Evolutionary conservation across 768 basidiomycete species (phyloP).

Genomic region (Butyriboletus loyo): DNA sequence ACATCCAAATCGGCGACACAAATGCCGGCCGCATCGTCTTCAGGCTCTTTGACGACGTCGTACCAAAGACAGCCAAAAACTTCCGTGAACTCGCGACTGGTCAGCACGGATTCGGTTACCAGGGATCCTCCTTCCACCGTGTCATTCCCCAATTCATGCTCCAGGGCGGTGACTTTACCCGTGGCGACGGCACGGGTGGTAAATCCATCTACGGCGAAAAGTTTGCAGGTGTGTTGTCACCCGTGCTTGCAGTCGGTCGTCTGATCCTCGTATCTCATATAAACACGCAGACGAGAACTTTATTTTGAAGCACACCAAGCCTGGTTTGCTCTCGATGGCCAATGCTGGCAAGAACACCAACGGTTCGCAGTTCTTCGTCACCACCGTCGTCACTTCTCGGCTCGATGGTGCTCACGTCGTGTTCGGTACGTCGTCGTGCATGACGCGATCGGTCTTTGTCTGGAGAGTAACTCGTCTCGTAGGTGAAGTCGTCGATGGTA

Average conservation of each 20-base stretch:
- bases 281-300: too few relatives aligned
- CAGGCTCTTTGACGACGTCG: constrained; percentile 79
- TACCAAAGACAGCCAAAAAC: constrained; percentile 73
- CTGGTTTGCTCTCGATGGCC: constrained; percentile 82
- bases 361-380: constrained; percentile 82
- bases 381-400: constrained; percentile 74
- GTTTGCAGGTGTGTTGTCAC: constrained; percentile 46
- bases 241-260: too few relatives aligned
- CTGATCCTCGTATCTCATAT: too few relatives aligned
- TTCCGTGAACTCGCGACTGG: constrained; percentile 88
- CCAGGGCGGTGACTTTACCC: constrained; percentile 87
- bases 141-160: constrained; percentile 85
- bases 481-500: constrained; percentile 9
- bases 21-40: constrained; percentile 64
- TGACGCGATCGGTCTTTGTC: not conserved
- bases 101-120: constrained; percentile 70
- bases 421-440: constrained; percentile 54
- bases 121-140: constrained; percentile 69
- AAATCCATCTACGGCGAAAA: constrained; percentile 74
- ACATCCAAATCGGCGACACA: constrained; percentile 48
- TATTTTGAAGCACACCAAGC: too few relatives aligned
- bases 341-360: constrained; percentile 72
- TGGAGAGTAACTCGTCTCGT: not conserved
- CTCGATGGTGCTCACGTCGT: constrained; percentile 72
- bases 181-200: constrained; percentile 67